Evolutionary conservation across 2,329 filamentous ascomycete genomes (phyloP).

Genomic region (Fusarium sp.): DNA sequence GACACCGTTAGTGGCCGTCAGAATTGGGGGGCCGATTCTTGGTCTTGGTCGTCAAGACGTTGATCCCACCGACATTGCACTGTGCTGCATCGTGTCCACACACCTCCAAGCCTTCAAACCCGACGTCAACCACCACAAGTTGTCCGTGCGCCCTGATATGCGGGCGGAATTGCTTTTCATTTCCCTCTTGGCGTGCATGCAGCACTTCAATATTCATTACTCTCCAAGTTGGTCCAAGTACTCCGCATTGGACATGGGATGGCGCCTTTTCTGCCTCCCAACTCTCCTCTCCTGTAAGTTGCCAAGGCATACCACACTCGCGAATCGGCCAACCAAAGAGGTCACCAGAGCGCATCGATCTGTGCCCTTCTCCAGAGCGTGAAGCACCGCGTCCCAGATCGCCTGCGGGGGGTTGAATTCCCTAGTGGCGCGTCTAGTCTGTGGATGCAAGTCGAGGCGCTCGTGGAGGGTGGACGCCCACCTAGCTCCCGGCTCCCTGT

Average conservation of each 20-base stretch:
- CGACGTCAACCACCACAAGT: constrained; percentile 36
- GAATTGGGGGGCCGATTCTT: constrained; percentile 20
- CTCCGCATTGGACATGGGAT: neutral
- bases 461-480: constrained; percentile 20
- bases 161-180: constrained; percentile 39
- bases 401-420: constrained; percentile 23
- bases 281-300: neutral
- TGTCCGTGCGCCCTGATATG: constrained; percentile 37
- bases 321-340: neutral
- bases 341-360: neutral
- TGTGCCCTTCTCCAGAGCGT: constrained; percentile 2
- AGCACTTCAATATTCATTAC: constrained; percentile 17
- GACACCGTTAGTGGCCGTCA: constrained; percentile 24
- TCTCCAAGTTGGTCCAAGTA: constrained; percentile 10
- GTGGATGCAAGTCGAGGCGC: constrained; percentile 37
- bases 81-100: constrained; percentile 34
- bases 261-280: neutral
- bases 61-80: constrained; percentile 32
- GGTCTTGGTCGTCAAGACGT: constrained; percentile 22
- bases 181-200: constrained; percentile 43
- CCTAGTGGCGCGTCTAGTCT: constrained; percentile 31
- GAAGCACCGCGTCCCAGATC: constrained; percentile 24
- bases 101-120: constrained; percentile 28
- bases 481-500: constrained; percentile 38
- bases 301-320: neutral